Percentiles rank a stretch among this genome's conserved stretches.
These are phyloP conservation scores for Schwanniomyces polymorphus DNA, from an alignment of 805 yeast species.

Conservation along the genomic window DNA sequence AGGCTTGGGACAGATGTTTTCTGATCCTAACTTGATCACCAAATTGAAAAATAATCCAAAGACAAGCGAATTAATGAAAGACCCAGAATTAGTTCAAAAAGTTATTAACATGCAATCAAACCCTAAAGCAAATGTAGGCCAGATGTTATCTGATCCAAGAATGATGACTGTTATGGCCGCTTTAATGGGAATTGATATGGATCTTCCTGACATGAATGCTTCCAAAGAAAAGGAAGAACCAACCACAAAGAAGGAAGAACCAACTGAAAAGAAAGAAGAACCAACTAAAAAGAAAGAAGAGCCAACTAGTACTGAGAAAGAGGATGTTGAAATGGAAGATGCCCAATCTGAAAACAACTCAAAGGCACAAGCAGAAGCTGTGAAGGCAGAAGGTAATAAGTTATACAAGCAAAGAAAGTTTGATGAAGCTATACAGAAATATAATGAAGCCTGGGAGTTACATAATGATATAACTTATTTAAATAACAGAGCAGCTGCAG, in stretches of 20 bases:
- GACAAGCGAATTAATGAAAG: conserved; percentile 83
- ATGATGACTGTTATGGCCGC: conserved; percentile 87
- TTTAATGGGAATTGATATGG: conserved; percentile 77
- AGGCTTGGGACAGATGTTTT: conserved; percentile 77
- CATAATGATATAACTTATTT: conserved; percentile 85
- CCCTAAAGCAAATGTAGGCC: conserved; percentile 73
- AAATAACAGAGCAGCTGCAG: conserved; percentile 98
- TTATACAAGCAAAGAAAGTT: conserved; percentile 85
- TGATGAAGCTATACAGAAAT: conserved; percentile 87
- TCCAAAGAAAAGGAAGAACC: conserved; percentile 5
- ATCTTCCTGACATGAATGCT: conserved; percentile 32
- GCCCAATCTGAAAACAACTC: conserved; percentile 22
- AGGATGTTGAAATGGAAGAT: conserved; percentile 41
- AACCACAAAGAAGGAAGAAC: conserved; percentile 2
- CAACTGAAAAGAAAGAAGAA: conserved; percentile 8
- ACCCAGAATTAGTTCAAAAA: conserved; percentile 78
- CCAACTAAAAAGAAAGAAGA: conserved; percentile 5
- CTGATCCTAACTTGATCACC: conserved; percentile 74
- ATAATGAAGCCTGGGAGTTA: conserved; percentile 82
- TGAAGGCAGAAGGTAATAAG: conserved; percentile 82
- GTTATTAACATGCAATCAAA: conserved; percentile 59
- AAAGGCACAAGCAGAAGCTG: conserved; percentile 60
- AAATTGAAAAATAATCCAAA: conserved; percentile 82
- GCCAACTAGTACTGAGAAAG: conserved; percentile 13
- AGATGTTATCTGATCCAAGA: conserved; percentile 77